Base-by-base conservation (phyloP, 805 yeast species). In the Danielozyma ontarioensis region DNA sequence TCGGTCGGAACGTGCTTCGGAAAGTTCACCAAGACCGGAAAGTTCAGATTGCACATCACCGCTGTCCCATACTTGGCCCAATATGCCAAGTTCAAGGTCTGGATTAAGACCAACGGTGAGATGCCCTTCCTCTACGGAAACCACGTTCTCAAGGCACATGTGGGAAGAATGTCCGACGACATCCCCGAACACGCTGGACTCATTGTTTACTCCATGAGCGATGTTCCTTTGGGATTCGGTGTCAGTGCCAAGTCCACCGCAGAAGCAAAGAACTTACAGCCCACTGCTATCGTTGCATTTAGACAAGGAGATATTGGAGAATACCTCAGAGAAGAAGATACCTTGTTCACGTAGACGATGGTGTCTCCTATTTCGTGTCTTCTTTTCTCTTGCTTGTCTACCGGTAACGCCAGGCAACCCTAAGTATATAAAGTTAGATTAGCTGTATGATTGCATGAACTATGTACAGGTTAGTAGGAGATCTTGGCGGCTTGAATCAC, bases 281-380 rank as follows among this genome's bases (percentile, higher is more conserved):
- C 98, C 36, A 90, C 95, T 17, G 93, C 81, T 16, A 89, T 93
- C 32, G 96, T 90, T 12, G 95, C 95, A 3, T 90, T 85, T 59
- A 80, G 98, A 73, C 98, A 93, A 59, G 85, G 94, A 45, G 98
- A 93, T 68, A 86, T 93, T 45, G 98, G 98, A 43, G 98, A 93
- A 62, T 93, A 87, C 54, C 72, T 93, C 54, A 88, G 98, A 74
- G 97, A 93, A 52, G 98, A 93, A 70, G 97, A 93, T 61, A 87
- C 96, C 26, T 65, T 90, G 46, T 90, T 90, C 55, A 85, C 96
- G 17, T 88, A 68, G 51, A 23, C 11, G 10, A 10, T 14, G 2
- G 12, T 27, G 17, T n/a, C n/a, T n/a, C n/a, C n/a, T n/a, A n/a
- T n/a, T n/a, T n/a, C n/a, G n/a, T n/a, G n/a, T n/a, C n/a, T n/a